phyloP scores from a whole-genome alignment of 2,329 filamentous ascomycete species.

The Colletotrichum acutatum region DNA sequence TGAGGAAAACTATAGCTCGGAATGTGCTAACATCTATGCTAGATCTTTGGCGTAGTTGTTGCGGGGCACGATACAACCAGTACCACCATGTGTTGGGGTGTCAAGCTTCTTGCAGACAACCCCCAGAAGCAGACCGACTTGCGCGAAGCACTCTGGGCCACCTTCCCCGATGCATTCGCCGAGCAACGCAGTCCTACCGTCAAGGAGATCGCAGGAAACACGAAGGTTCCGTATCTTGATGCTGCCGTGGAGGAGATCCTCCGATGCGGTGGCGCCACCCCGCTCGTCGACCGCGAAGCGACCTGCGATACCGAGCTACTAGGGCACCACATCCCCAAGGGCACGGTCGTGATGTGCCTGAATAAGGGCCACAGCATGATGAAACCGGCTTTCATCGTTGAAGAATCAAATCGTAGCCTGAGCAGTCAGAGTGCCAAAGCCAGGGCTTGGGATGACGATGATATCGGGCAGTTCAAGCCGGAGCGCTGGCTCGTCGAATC shows the following conservation, averaged over 20 bases:
- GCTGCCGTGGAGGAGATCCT: conserved; percentile 51
- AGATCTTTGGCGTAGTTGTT: conserved; percentile 43
- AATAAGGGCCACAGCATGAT: conserved; percentile 43
- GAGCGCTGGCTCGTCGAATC: conserved; percentile 49
- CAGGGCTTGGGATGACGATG: conserved; percentile 45
- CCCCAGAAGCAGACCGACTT: conserved; percentile 9
- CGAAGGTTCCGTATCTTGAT: conserved; percentile 48
- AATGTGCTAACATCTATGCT: neutral
- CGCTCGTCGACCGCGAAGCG: conserved; percentile 44
- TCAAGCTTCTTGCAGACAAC: conserved; percentile 36
- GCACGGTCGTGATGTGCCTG: conserved; percentile 45
- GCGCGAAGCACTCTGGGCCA: conserved; percentile 5
- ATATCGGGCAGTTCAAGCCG: conserved; percentile 46
- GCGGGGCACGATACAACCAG: conserved; percentile 45
- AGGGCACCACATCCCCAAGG: conserved; percentile 47
- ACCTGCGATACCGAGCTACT: conserved; percentile 47
- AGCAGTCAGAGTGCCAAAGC: conserved; percentile 40
- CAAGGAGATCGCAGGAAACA: conserved; percentile 42
- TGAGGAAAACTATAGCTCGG: rapidly evolving
- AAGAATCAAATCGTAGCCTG: conserved; percentile 42
- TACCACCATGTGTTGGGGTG: conserved; percentile 43
- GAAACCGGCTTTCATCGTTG: conserved; percentile 40
- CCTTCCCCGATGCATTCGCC: conserved; percentile 30
- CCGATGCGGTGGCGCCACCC: conserved; percentile 44
- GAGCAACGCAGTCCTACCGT: conserved; percentile 42